Base-by-base conservation (phyloP, 139 green algal genomes). In the Chlamydomonas asymmetrica region DNA sequence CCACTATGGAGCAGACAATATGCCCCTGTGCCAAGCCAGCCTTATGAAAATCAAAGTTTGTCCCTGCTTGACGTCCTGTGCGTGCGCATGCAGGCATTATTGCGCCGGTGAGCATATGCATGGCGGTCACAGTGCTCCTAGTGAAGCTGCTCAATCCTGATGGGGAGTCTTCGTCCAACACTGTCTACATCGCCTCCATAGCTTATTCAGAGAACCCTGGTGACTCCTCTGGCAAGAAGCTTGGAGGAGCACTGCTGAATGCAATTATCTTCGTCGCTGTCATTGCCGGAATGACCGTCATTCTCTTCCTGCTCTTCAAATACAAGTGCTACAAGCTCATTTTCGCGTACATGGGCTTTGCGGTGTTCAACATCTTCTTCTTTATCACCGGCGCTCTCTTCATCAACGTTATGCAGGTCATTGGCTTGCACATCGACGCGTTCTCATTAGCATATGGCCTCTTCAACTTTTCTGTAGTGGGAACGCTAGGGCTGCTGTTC, bases 321-420 rank as follows among this genome's bases (percentile, higher is more conserved):
- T 94, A 95, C 61, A 83, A 87, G 91, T 97, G 87, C 67, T 88
- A 89, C 67, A 85, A 84, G 20, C 34, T 92, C 40, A 98, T 99
- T 16, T 97, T 91, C 63, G 90, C 60, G 6, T 99, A 98, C 88
- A 97, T 99, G 92, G 92, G 82, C 2, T 98, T 98, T 80, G 87
- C 92, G 1, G 89, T 93, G 57, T 94, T 98, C 73, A 89, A 88
- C 81, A 95, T 98, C 48, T 97, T 98, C 83, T 97, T 97, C 78
- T 80, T 96, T 45, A 77, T 99, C 50, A 93, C 91, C 0, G 94
- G 92, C 8, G 73, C 84, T 3, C 76, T 98, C 1, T 65, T 79
- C 23, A 43, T 77, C 59, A 57, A 77, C 40, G 70, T 68, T 20
- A 25, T 91, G 13, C 78, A 90, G 74, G 79, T 66, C 18, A 62